Conservation (phyloP, 2,329 filamentous ascomycete genomes). For the Neospermospora avenae region DNA sequence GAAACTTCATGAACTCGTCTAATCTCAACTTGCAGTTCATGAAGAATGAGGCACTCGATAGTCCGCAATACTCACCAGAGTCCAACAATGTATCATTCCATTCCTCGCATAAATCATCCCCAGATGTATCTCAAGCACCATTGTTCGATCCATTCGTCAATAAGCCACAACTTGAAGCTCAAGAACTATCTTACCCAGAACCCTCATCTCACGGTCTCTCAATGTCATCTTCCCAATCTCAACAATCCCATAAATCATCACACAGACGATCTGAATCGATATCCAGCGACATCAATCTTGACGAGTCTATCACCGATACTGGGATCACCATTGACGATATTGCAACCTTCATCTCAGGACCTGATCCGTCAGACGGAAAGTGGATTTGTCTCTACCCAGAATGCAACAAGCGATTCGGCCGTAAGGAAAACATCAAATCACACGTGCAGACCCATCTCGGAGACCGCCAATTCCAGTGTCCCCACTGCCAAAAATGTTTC, state of each 20-base stretch:
- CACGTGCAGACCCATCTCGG: conserved; percentile 98
- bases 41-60: conserved; percentile 32
- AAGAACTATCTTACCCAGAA: conserved; percentile 22
- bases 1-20: conserved; percentile 53
- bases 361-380: conserved; percentile 70
- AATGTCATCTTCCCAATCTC: conserved; percentile 18
- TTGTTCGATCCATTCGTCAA: conserved; percentile 45
- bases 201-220: conserved; percentile 18
- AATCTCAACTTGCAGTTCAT: conserved; percentile 45
- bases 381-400: conserved; percentile 74
- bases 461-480: conserved; percentile 92
- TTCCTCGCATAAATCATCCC: conserved; percentile 47
- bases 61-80: conserved; percentile 29
- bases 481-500: conserved; percentile 91
- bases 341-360: conserved; percentile 68
- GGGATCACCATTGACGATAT: conserved; percentile 87
- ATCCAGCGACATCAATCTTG: conserved; percentile 55
- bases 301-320: conserved; percentile 68
- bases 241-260: conserved; percentile 28
- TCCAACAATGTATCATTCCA: conserved; percentile 32
- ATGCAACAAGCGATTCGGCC: conserved; percentile 88
- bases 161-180: conserved; percentile 40
- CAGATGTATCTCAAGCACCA: conserved; percentile 47
- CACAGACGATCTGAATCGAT: conserved; percentile 59
- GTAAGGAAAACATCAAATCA: conserved; percentile 98